Percentiles rank a stretch among this genome's conserved stretches.
Evolutionary conservation across 73 alveolate genomes (phyloP).

Genomic region (Paramecium octaurelia): DNA sequence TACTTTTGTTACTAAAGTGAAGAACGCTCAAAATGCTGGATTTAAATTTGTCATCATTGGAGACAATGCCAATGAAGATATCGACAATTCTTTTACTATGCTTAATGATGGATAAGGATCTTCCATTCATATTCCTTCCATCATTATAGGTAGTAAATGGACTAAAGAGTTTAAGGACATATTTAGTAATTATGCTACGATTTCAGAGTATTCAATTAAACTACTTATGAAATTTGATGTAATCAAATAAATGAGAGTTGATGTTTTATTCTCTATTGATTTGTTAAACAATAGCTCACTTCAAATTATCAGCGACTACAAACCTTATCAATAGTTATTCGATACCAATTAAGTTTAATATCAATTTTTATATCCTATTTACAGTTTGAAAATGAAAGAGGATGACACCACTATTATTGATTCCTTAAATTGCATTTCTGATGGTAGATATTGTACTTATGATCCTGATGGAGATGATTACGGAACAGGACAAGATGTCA

Average conservation of each 20-base stretch:
- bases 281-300: background rate
- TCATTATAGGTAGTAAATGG: background rate
- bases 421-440: background rate
- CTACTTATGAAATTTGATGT: constrained; percentile 16
- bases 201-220: background rate
- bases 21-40: constrained; percentile 73
- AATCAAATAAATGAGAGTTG: background rate
- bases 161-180: background rate
- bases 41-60: constrained; percentile 64
- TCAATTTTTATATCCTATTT: background rate
- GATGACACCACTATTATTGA: background rate
- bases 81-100: constrained; percentile 59
- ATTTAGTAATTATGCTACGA: background rate
- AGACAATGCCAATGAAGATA: constrained; percentile 54
- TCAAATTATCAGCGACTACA: background rate
- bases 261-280: constrained; percentile 6
- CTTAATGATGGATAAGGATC: constrained; percentile 73
- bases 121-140: background rate
- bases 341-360: background rate
- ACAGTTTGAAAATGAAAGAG: background rate
- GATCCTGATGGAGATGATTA: background rate
- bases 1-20: constrained; percentile 70
- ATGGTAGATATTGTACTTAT: constrained; percentile 25
- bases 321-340: background rate
- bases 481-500: background rate